Evolutionary conservation across 306 rosid species (phyloP), one percentile per base, ranked within the genome.

Genomic region (Gleditsia sinensis): DNA sequence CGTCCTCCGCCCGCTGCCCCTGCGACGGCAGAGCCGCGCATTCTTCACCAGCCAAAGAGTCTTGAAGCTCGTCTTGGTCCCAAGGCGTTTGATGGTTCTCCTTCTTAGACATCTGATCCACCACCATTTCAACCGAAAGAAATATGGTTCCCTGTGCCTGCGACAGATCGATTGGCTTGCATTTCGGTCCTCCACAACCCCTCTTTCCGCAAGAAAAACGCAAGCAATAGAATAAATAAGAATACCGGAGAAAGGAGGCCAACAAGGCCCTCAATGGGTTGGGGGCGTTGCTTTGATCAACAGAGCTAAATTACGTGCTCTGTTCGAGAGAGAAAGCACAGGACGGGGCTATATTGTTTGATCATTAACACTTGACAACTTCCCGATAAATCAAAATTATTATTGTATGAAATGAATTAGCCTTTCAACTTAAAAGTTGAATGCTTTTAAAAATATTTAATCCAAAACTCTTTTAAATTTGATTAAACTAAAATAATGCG

Each of bases 61-160:
- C 9, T 3, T 10, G 60, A 54, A 4, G n/a, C 19, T 57, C 3
- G 37, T 57, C 7, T 10, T 13, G 63, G 20, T 56, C 37, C 63
- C 37, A 13, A 27, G 64, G 24, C n/a, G 17, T 49, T 72, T 78
- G 80, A 64, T 71, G 56, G 33, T 75, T 4, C 9, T 65, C 69
- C 69, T 40, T 79, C 67, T 42, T 56, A 16, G 30, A 56, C 62
- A 60, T 67, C 11, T 21, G 72, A 67, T 55, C 82, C 85, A 81
- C 19, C 65, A 72, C 62, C 78, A 74, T 69, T 73, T 50, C 24
- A 24, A 56, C 58, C 54, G 42, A 36, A 68, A 9, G 9, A 56
- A 48, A 51, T 39, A 21, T 0, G 36, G 21, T 32, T 27, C 40
- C 56, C 65, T 17, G 20, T 16, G 56, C 63, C 73, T 21, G n/a